Base-by-base conservation (phyloP, 2,329 filamentous ascomycete species). In the Sporothrix variecibatus region DNA sequence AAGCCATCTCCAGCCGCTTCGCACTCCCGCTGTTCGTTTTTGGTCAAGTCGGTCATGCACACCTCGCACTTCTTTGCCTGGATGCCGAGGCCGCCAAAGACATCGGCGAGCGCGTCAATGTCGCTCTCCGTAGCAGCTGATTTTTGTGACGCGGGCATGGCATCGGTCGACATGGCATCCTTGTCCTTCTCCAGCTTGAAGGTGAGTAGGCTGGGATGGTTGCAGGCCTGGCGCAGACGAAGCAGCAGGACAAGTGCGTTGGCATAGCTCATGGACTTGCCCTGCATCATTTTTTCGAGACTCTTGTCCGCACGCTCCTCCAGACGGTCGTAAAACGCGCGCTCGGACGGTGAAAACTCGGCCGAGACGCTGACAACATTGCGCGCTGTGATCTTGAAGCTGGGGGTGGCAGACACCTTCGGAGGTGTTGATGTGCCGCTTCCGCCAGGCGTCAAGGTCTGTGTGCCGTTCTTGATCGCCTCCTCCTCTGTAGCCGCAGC, bases 181-280 rank as follows among this genome's bases (percentile, higher is more conserved):
- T 92, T 94, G 81, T 99, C 96, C 77, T 93, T 93, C 73, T 92
- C 92, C 74, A 98, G 86, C 79, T 97, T 95, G 76, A 91, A 92
- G 77, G 94, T 93, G 15, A 97, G 92, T 64, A 99, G 86, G 77
- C 94, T 92, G 0, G 95, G 94, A 81, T 99, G 96, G 80, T 99
- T 97, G 82, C 96, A 99, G 26, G 94, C 93, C 82, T 99, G 96
- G 75, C 96, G 89, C 75, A 99, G 86, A 53, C 96, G 91, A 73
- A 99, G 85, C n/a, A 99, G 88, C 75, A 99, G 85, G 15, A 97
- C 95, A 80, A 99, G 89, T 23, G 96, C 96, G 78, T 94, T 97
- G 74, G 97, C 95, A 80, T 98, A 98, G 84, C 94, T 97, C 72
- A 95, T 76, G 8, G 75, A 85, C 79, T 93, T 90, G 7, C 90